Conservation (phyloP, 2,329 filamentous ascomycete species). For the Nannizziopsis barbatae region DNA sequence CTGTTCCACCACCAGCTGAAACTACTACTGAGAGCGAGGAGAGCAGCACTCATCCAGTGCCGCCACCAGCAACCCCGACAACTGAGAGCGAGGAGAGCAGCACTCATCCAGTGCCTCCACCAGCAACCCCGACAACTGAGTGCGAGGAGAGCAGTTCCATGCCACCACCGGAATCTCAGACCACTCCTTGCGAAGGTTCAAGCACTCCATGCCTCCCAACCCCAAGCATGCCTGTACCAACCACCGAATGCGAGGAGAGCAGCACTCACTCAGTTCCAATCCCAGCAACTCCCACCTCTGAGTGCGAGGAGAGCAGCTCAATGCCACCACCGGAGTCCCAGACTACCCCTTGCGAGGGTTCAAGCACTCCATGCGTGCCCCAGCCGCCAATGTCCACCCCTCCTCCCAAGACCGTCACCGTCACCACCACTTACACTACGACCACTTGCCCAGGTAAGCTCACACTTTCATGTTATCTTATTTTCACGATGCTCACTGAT, state of each 20-base stretch:
- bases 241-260: conserved; percentile 6
- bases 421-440: conserved; percentile 19
- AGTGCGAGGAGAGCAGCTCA: no score
- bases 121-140: conserved; percentile 11
- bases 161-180: conserved; percentile 9
- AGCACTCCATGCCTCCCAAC: neutral
- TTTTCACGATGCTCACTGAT: neutral
- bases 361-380: neutral
- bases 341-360: conserved; percentile 1
- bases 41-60: neutral
- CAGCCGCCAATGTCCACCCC: neutral
- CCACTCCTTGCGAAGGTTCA: conserved; percentile 11
- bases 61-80: neutral
- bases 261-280: neutral
- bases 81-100: conserved; percentile 3
- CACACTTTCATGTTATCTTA: neutral
- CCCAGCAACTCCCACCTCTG: neutral
- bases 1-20: conserved; percentile 11
- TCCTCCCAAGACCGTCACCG: conserved; percentile 9
- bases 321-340: conserved; percentile 1
- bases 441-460: conserved; percentile 24
- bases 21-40: conserved; percentile 10
- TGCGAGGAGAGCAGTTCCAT: conserved; percentile 7
- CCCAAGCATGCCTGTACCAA: neutral
- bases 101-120: conserved; percentile 6